Base-by-base conservation (phyloP, 352 stramenopile genomes). In the Phytophthora nicotianae region DNA sequence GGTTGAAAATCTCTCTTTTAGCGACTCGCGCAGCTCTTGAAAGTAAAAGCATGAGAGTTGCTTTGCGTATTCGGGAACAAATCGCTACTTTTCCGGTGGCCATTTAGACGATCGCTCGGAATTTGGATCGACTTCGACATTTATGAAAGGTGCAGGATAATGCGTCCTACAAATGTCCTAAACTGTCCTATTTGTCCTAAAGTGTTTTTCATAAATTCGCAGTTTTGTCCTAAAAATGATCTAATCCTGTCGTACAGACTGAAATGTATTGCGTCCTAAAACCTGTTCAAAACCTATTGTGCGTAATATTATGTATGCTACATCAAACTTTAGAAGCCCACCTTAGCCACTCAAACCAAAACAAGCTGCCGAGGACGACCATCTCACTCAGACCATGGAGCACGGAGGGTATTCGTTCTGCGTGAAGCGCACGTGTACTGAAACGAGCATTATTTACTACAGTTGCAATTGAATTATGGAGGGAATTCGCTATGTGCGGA, bases 31-130 rank as follows among this genome's bases (percentile, higher is more conserved):
- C 6, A 58, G 38, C 37, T 61, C 51, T 46, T 68, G 42, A 32
- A 62, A 58, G 27, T 68, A 62, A 13, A 68, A 68, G 21, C 51
- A 68, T 5, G 60, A 29, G 32, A 58, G 45, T 13, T 16, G 6
- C 16, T 61, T 14, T n/a, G 58, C 37, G 32, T 62, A 62, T n/a
- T 62, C 35, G 1, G 27, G 24, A 33, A 43, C 45, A 27, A 62
- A 68, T 45, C 17, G 13, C 35, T 50, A 26, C 26, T 51, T 40
- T 59, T 43, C 24, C 5, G 17, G 3, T n/a, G 51, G 51, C 27
- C 51, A 59, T 37, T 59, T 58, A 21, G 40, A 38, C 7, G 41
- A 52, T 5, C 29, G 17, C 3, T 11, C 51, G 19, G 10, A 21
- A n/a, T 23, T 17, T 9, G 19, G 5, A 5, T 20, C n/a, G n/a